Conservation (phyloP, 805 yeast species). For the Zygoascus ofunaensis region DNA sequence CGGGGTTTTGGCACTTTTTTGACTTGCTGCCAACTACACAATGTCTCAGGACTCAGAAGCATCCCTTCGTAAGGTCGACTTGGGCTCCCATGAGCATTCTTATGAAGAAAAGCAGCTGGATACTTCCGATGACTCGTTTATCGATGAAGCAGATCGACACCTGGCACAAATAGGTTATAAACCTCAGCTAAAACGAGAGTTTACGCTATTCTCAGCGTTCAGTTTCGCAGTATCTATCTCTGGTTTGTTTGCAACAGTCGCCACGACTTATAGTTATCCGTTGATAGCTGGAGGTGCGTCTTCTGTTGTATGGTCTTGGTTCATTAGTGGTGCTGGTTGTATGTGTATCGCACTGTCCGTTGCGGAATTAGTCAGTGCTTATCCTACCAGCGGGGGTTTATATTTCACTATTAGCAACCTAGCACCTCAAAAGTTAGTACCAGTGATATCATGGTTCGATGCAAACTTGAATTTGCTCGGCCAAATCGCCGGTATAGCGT, state of each 20-base stretch:
- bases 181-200: constrained; percentile 50
- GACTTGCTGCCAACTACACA: too few species aligned
- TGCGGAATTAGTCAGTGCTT: constrained; percentile 48
- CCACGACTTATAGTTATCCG: constrained; percentile 44
- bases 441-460: constrained; percentile 35
- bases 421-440: constrained; percentile 37
- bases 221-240: constrained; percentile 59
- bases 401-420: constrained; percentile 16
- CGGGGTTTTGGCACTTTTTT: too few species aligned
- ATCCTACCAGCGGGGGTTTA: constrained; percentile 21
- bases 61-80: too few species aligned
- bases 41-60: too few species aligned
- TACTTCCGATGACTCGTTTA: neutral
- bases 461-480: constrained; percentile 40
- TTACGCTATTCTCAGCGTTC: constrained; percentile 51
- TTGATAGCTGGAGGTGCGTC: constrained; percentile 51
- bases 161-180: constrained; percentile 45
- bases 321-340: constrained; percentile 45
- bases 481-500: constrained; percentile 30
- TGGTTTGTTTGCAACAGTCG: constrained; percentile 54
- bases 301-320: constrained; percentile 58
- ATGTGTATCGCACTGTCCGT: constrained; percentile 53
- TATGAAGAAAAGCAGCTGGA: neutral
- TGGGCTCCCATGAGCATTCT: too few species aligned
- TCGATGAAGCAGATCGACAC: constrained; percentile 16